Evolutionary conservation across 768 basidiomycete genomes (phyloP), one percentile per base, ranked within the genome.

Genomic region (Kwoniella sp.): DNA sequence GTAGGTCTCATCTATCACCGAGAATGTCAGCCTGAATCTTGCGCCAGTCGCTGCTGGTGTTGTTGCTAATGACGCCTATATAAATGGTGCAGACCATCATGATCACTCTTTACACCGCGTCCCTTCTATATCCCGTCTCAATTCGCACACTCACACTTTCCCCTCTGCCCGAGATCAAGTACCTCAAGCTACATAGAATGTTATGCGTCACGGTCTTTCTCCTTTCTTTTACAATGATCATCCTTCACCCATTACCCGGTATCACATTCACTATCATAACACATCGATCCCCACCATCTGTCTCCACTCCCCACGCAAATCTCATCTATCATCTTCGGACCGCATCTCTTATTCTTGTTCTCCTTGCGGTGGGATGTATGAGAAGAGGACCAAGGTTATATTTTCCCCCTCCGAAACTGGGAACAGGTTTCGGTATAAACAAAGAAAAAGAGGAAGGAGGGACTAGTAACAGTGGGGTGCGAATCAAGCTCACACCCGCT

Each of bases 311-410:
- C 0, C 50, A 60, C 55, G 50, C 25, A 15, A 52, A 49, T 19
- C 30, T 56, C 2, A 21, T 67, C 26, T 29, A 44, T 22, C 26
- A 37, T 26, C 44, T 64, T 26, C 56, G 68, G 3, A 55, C 36
- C 6, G 57, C 40, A 1, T 25, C 40, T 10, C 27, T 71, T 6
- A 17, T 61, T 7, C 22, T 37, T 9, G 33, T 57, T 15, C 59
- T 71, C 54, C 27, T 73, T 17, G 46, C 51, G 6, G 58, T 59
- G n/a, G 73, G 77, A 2, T n/a, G 59, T 27, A 72, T 76, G 65
- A 53, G 77, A 6, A 52, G 77, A 44, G 72, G 77, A 2, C 77
- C 77, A 13, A 60, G 69, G 53, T 22, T 73, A 47, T 71, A 65
- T 17, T 73, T 62, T 57, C 56, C 63, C 8, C 69, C 70, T 2